Evolutionary conservation across 106 monocot species (phyloP), one percentile per base, ranked within the genome.

Genomic region (Cymbidium sinense): DNA sequence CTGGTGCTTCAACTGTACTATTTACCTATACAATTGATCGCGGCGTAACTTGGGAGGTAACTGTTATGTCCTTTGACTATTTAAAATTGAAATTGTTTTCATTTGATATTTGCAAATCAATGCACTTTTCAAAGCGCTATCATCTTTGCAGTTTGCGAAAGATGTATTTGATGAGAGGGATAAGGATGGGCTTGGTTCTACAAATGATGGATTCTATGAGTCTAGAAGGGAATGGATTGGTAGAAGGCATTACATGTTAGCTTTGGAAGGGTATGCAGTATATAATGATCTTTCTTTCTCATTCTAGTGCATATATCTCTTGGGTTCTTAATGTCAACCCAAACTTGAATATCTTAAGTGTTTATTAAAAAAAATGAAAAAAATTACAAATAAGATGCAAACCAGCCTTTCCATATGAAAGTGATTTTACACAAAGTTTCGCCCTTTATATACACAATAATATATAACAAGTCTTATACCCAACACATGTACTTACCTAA

Each of bases 151-250:
- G 99, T 84, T 77, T 81, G 99, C 95, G 62, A 92, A 91, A 77
- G 80, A 70, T 50, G 70, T 91, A 65, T 86, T 99, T 77, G 99
- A 95, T 51, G 92, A 92, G 73, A 88, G 81, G 80, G 64, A 91
- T 67, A 89, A 81, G 35, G 82, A 79, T 82, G 86, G 80, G 50
- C 50, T 72, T 34, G 67, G 72, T 73, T 84, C 64, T 75, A 34
- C 21, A 10, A 80, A 34, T 81, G 89, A 99, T 89, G 99, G 99
- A 55, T 99, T 99, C 75, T 99, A 99, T 78, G 99, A 99, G 71
- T 99, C 99, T 43, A 88, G 70, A 85, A 88, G 99, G 81, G 99
- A 99, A 80, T 99, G 95, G 95, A 92, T 95, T 89, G 94, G 99
- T 19, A 90, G 81, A 81, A 86, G 99, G 34, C 99, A 99, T 64